phyloP scores from a whole-genome alignment of 805 yeast genomes.

The Grigorovia yakushimaensis region DNA sequence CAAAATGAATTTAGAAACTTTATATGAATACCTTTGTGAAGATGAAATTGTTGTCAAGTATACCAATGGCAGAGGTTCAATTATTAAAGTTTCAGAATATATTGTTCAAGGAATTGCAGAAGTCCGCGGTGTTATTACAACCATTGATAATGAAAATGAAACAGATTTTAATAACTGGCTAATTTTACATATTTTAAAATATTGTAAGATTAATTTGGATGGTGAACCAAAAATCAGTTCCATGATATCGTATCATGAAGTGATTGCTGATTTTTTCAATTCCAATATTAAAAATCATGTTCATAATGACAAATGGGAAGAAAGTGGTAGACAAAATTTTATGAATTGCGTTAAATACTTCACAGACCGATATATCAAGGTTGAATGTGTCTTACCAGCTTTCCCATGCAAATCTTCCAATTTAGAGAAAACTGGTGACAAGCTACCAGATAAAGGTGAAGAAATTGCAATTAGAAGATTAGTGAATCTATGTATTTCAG shows the following conservation, averaged over 20 bases:
- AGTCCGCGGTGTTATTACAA: constrained; percentile 32
- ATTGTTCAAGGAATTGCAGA: constrained; percentile 24
- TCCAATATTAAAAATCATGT: constrained; percentile 38
- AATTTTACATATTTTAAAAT: constrained; percentile 28
- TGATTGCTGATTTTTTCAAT: constrained; percentile 37
- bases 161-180: constrained; percentile 32
- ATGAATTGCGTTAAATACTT: constrained; percentile 36
- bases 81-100: constrained; percentile 29
- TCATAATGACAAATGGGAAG: constrained; percentile 40
- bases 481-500: constrained; percentile 25
- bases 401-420: constrained; percentile 60
- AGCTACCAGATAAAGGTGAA: constrained; percentile 46
- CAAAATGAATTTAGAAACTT: constrained; percentile 2
- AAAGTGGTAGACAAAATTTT: constrained; percentile 37
- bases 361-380: constrained; percentile 37
- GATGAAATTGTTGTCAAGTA: constrained; percentile 12
- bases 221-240: constrained; percentile 8
- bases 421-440: constrained; percentile 39
- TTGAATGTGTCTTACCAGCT: constrained; percentile 54
- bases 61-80: constrained; percentile 11
- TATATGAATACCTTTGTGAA: constrained; percentile 16
- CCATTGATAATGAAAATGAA: constrained; percentile 20
- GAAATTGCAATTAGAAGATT: constrained; percentile 34
- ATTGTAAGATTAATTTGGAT: constrained; percentile 25
- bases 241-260: constrained; percentile 16